Evolutionary conservation across 1,284 basidiomycete genomes (phyloP), one percentile per base, ranked within the genome.

Genomic region (Sphagnurus paluster): DNA sequence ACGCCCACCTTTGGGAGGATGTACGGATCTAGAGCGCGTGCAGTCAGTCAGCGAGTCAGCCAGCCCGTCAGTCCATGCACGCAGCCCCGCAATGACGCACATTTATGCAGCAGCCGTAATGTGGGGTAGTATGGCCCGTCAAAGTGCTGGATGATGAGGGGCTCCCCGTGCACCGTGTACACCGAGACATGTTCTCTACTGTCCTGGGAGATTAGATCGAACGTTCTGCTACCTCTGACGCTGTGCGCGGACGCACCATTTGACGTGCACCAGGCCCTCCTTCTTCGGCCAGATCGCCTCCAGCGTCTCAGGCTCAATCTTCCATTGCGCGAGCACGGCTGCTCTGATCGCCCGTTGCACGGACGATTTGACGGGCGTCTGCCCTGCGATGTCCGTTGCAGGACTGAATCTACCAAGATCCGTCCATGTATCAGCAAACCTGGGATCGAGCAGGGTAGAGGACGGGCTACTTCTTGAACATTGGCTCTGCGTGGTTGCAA

Each of bases 281-380:
- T 99, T 99, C 86, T 99, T 99, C 10, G 95, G 93, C 97, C 97
- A 98, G 47, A 99, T 82, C 58, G 82, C 79, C 64, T 99, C 97
- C 17, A 99, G 72, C 2, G 82, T 82, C 53, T 89, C 90, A 38
- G 79, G 79, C 54, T 83, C 83, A 52, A 92, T 79, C 49, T 88
- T 91, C 80, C 93, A 90, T 63, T 98, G 93, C 25, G 86, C 79
- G 44, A 96, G 76, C 25, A 98, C 73, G 47, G 78, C 78, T 25
- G 84, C 71, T 42, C 97, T 85, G 66, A 98, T 94, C 52, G 83
- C 80, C 61, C 97, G 80, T 64, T 98, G 96, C 6, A 94, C 87
- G 7, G 94, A 98, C 23, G 93, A 88, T 70, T 99, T 99, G 54
- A 98, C 80, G 45, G 90, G 90, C n/a, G 93, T 95, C 57, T 95